Evolutionary conservation across 805 yeast genomes (phyloP).

Genomic region (Candida gorgasii): DNA sequence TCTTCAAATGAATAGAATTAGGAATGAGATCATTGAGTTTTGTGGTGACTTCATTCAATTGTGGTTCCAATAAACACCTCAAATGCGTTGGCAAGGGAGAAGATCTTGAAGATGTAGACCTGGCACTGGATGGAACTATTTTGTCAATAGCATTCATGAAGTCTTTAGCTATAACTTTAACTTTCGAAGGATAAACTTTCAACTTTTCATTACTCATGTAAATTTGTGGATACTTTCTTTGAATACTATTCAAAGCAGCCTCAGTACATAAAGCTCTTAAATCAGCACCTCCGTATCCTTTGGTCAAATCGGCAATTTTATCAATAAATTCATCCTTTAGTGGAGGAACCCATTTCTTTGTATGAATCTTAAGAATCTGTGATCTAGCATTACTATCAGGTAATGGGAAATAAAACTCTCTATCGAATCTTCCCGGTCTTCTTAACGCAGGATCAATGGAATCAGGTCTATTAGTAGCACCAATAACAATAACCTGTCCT

Average conservation of each 20-base stretch:
- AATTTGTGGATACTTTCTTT: constrained; percentile 90
- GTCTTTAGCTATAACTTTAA: constrained; percentile 77
- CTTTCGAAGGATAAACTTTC: constrained; percentile 65
- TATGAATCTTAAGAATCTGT: constrained; percentile 80
- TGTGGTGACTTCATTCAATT: constrained; percentile 46
- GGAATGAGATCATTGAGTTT: constrained; percentile 66
- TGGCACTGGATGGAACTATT: constrained; percentile 88
- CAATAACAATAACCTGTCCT: constrained; percentile 97
- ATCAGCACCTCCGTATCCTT: constrained; percentile 99
- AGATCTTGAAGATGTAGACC: constrained; percentile 73
- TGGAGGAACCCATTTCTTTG: constrained; percentile 85
- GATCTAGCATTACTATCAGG: constrained; percentile 81
- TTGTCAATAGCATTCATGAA: constrained; percentile 83
- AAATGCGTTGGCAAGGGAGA: constrained; percentile 78
- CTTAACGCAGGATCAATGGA: constrained; percentile 97
- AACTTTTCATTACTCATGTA: constrained; percentile 75
- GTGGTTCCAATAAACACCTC: constrained; percentile 58
- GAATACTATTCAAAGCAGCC: constrained; percentile 90
- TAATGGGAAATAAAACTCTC: constrained; percentile 94
- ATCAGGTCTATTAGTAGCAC: constrained; percentile 97
- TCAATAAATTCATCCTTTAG: constrained; percentile 56
- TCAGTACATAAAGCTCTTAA: constrained; percentile 92
- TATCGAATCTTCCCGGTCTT: constrained; percentile 95
- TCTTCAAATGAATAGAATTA: constrained; percentile 31
- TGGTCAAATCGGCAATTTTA: constrained; percentile 75